Percentiles rank a stretch among this genome's conserved stretches.
These are phyloP conservation scores for Uncinocarpus reesii DNA, from an alignment of 2,329 filamentous ascomycete species.

Conservation along the genomic window DNA sequence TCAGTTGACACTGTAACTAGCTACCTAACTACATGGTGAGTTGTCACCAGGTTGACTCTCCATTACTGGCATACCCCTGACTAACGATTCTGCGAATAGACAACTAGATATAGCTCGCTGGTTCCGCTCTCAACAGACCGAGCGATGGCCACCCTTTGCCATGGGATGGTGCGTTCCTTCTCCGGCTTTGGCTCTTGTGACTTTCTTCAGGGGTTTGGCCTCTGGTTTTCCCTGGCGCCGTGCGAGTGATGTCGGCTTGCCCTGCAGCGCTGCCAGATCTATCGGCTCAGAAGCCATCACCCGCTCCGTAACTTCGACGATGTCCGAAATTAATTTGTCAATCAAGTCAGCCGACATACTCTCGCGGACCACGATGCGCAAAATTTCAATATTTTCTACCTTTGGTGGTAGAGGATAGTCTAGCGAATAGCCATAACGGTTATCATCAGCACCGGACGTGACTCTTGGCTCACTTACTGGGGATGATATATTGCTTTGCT, in stretches of 20 bases:
- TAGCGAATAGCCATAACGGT: constrained; percentile 16
- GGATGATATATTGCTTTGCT: constrained; percentile 60
- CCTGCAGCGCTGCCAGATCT: constrained; percentile 44
- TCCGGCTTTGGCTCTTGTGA: constrained; percentile 5
- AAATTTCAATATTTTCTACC: constrained; percentile 53
- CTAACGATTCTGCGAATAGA: no score
- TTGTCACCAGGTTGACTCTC: no score
- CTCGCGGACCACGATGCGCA: constrained; percentile 58
- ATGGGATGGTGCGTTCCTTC: constrained; percentile 2
- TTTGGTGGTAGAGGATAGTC: constrained; percentile 56
- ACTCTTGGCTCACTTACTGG: constrained; percentile 37
- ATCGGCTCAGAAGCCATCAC: constrained; percentile 46
- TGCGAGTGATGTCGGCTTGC: constrained; percentile 31
- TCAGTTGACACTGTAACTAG: no score
- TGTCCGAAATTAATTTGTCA: constrained; percentile 52
- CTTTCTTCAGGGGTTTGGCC: constrained; percentile 1
- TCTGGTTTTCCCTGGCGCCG: constrained; percentile 27
- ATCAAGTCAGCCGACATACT: constrained; percentile 59
- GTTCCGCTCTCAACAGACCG: constrained; percentile 18
- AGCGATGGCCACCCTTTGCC: constrained; percentile 18
- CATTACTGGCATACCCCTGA: no score
- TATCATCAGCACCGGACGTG: not conserved
- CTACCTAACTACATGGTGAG: no score
- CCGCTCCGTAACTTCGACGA: constrained; percentile 50
- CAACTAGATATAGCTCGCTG: not conserved